Base-by-base conservation (phyloP, 2,329 filamentous ascomycete genomes). In the Aureobasidium uvarum region DNA sequence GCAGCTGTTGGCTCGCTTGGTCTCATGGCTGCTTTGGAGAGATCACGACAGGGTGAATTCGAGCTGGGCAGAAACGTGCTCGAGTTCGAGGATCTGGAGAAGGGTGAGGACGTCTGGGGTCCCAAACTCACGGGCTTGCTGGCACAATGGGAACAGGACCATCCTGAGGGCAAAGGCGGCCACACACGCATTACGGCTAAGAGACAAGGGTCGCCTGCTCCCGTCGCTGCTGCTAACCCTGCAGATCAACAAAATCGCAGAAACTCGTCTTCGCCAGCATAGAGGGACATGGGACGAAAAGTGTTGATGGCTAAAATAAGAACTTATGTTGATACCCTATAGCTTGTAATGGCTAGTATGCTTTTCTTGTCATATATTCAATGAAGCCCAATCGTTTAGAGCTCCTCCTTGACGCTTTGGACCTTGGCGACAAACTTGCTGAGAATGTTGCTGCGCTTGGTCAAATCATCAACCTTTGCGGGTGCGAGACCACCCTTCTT, bases 391-490 rank as follows among this genome's bases (percentile, higher is more conserved):
- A 11, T 56, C 10, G 16, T 68, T 66, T 73, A 76, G 41, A 76
- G 70, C 72, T 75, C 74, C 51, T 72, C 71, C 72, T 75, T 76
- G 16, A 56, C 66, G 43, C 51, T 77, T 68, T 80, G 75, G 52
- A 78, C 79, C 74, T 81, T 81, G 71, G 84, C 83, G 69, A 83
- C 78, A 77, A 97, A 98, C 77, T 85, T 89, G 75, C 85, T 85
- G 67, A 98, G 83, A 70, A 98, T 91, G 81, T 98, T 98, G 78
- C 87, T 89, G 81, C 96, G 91, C 79, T 84, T 87, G 67, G 88
- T 87, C 70, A 98, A 79, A 79, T 98, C 93, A 74, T 98, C 94
- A 50, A 92, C 77, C 88, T 98, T 98, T 78, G 89, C 83, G 31
- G 87, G 87, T 5, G 90, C 90, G 58, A 97, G 83, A 67, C 91